Evolutionary conservation across 1,284 basidiomycete species (phyloP).

Genomic region (Pholiota adiposa): DNA sequence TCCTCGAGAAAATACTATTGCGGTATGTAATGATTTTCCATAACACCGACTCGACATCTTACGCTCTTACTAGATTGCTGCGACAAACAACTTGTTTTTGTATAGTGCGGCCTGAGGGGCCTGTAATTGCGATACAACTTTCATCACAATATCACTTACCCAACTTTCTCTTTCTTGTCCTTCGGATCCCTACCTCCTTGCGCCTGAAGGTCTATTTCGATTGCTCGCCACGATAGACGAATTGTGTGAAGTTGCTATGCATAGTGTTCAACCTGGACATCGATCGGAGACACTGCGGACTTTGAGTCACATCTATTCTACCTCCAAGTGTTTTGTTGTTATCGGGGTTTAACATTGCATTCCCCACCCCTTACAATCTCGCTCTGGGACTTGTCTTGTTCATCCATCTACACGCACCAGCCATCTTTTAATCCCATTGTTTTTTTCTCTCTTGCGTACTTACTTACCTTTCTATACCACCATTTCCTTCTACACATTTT

Average conservation of each 20-base stretch:
- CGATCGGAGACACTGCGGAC: constrained; percentile 12
- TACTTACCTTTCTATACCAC: constrained; percentile 25
- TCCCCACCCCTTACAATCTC: constrained; percentile 24
- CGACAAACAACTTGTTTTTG: constrained; percentile 92
- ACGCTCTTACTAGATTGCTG: constrained; percentile 71
- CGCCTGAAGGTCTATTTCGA: constrained; percentile 15
- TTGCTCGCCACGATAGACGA: constrained; percentile 26
- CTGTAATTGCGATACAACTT: constrained; percentile 11
- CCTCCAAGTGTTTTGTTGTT: constrained; percentile 9
- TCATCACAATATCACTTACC: constrained; percentile 15
- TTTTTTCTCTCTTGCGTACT: constrained; percentile 21
- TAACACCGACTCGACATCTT: background rate
- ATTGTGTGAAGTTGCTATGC: constrained; percentile 21
- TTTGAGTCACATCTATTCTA: constrained; percentile 13
- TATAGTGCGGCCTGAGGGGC: constrained; percentile 77
- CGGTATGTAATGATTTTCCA: constrained; percentile 56
- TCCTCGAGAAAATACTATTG: constrained; percentile 96
- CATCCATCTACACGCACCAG: constrained; percentile 27
- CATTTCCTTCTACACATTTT: constrained; percentile 3
- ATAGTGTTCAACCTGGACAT: constrained; percentile 21
- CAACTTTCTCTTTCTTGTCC: constrained; percentile 19
- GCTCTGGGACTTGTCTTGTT: constrained; percentile 18
- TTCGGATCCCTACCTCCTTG: constrained; percentile 16
- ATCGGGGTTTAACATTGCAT: constrained; percentile 11
- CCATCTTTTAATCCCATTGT: constrained; percentile 24